Evolutionary conservation across 306 rosid genomes (phyloP), one percentile per base, ranked within the genome.

Genomic region (barrel medic (Medicago truncatula)): DNA sequence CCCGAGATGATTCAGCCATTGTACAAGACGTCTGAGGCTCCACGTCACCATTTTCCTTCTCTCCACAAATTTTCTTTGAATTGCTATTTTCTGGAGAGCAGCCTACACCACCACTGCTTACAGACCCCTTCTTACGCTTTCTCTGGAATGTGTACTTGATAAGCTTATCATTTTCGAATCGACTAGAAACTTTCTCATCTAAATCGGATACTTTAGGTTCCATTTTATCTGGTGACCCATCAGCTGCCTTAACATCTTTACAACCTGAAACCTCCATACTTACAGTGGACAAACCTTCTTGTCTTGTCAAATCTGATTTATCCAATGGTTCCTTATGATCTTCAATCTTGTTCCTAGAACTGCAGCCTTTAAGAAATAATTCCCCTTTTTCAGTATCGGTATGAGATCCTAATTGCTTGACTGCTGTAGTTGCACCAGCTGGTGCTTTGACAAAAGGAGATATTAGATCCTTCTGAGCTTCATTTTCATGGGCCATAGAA

Each of bases 111-210:
- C 86, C 70, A 14, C 78, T 83, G 85, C 86, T 81, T 50, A 78
- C 72, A 44, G 84, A 56, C 58, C 84, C 94, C 83, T 77, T 92
- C 91, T 92, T 92, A 49, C 89, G 91, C 79, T 90, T 92, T 84
- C 96, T 92, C 70, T 67, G 79, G 83, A 92, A 92, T 25, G 98
- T 92, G 78, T 87, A 90, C 83, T 87, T 88, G 43, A 92, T 87
- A 80, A 89, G 76, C 85, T 80, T 88, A 75, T 80, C 90, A 82
- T 84, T 79, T 53, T 39, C 68, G 3, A 82, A 60, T 78, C 75
- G 87, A 79, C 77, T 74, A 61, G 87, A 82, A 70, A 76, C 78
- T 65, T 76, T 89, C 52, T 75, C 86, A 41, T 80, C 83, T 77
- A 61, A 52, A 61, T 83, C 73, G 59, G 88, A 83, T 62, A 47